These are phyloP conservation scores for Ilex asprella DNA, from an alignment of 257 asterid species.

Conservation along the genomic window DNA sequence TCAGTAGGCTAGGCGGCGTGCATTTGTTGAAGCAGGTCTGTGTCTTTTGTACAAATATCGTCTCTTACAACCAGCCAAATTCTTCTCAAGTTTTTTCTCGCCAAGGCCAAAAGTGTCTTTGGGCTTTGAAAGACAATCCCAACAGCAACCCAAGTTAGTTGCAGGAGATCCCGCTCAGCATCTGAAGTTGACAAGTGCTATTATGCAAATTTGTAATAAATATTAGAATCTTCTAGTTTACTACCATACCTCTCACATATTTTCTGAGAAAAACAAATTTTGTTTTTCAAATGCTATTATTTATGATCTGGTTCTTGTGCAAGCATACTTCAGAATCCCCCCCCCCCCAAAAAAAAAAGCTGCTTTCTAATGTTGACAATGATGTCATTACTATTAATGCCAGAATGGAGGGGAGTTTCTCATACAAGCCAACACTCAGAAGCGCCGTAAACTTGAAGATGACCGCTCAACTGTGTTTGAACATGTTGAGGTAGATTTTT, in stretches of 20 bases:
- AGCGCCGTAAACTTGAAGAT: constrained; percentile 68
- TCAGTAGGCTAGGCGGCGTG: neutral
- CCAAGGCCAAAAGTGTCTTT: neutral
- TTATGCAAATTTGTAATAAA: neutral
- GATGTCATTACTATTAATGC: constrained; percentile 15
- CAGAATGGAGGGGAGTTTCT: constrained; percentile 83
- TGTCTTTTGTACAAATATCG: neutral
- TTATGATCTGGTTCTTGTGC: neutral
- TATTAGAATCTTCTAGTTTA: neutral
- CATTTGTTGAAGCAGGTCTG: neutral
- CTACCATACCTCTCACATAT: neutral
- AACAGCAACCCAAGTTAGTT: too few species aligned
- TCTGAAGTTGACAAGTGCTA: too few species aligned
- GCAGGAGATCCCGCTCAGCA: too few species aligned
- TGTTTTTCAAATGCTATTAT: neutral
- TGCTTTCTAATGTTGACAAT: constrained; percentile 8
- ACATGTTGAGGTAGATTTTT: constrained; percentile 57
- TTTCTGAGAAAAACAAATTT: neutral
- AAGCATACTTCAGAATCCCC: too few species aligned
- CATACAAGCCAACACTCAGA: constrained; percentile 82
- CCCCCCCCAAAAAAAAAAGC: too few species aligned
- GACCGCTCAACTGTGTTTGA: constrained; percentile 27
- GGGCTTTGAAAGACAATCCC: neutral
- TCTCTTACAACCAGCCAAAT: neutral
- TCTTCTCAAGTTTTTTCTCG: neutral